Evolutionary conservation across 306 rosid species (phyloP), one percentile per base, ranked within the genome.

Genomic region (Prunus dulcis): DNA sequence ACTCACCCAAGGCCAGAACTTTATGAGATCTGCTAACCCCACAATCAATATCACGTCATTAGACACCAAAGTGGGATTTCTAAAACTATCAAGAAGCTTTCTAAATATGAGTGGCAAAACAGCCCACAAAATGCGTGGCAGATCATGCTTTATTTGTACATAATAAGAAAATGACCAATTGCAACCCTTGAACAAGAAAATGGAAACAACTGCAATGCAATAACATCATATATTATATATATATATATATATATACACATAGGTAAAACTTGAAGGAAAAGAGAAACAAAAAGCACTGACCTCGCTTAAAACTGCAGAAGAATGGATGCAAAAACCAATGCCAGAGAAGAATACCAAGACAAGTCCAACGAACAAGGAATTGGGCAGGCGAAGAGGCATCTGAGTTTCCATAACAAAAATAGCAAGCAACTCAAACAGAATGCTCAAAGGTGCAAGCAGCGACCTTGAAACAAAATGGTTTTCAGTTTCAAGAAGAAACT

Each of bases 251-350:
- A 32, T 32, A 32, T 32, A 32, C 0, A 9, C 11, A 28, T 18
- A 4, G 2, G 27, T 1, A 75, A 62, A 75, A 63, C 5, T 23
- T 58, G 34, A 60, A 12, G 23, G 22, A 20, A 7, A 20, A 34
- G 14, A 46, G 20, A 77, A 45, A 20, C 45, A 55, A 4, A 30
- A 4, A 71, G 47, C 46, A 79, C 93, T 65, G 72, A 92, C 93
- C 97, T 77, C 80, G 78, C 63, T 79, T 65, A 92, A 76, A 49
- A 53, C 52, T 50, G 91, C 78, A 67, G 79, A 70, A 58, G 67
- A 53, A 80, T 81, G 79, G 18, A 72, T 58, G 87, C 81, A 88
- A 55, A 78, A 71, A 49, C 75, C 87, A 73, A 74, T 25, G 50
- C 46, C 18, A 63, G 69, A 77, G 62, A 75, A 52, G 49, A 79